Evolutionary conservation across 768 basidiomycete species (phyloP), one percentile per base, ranked within the genome.

Genomic region (Candolleomyces efflorescens): DNA sequence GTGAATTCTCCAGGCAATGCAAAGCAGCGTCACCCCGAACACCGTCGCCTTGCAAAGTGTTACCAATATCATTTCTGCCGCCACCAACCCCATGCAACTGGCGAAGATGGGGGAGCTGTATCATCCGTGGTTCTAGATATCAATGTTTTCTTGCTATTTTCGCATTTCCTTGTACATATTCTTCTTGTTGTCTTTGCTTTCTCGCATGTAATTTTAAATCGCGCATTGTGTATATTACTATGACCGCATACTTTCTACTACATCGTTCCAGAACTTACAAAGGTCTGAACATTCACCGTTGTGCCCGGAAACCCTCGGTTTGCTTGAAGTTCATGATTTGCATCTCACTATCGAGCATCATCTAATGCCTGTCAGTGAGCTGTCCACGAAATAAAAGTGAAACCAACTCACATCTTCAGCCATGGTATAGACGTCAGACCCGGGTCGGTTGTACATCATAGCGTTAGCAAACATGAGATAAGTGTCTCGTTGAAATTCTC

Each of bases 381-480:
- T 54, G 20, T 54, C 22, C 9, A 37, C 22, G 3, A 24, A 43
- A 41, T 9, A 15, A 26, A 22, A 36, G 45, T 18, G 18, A 59
- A 36, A 56, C n/a, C 45, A 12, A 68, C 88, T 71, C 67, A 94
- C 94, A 77, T 94, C 92, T 68, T 92, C 86, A 5, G 95, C 92
- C 91, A 95, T 96, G 53, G 78, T 79, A 61, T 87, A 85, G n/a
- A 96, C 87, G 67, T 92, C 90, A 15, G 88, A 90, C 3, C 84
- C 85, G 0, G 92, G 89, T 48, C 87, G 77, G 62, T 98, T 98
- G 70, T 94, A 98, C 90, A 98, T 93, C 85, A 96, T 88, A 4
- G 96, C 92, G 69, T 98, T 98, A 7, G 93, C 90, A 71, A 97
- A 96, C 89, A 98, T 96, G 60, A 97, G 77, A 67, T 85, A 88